Conservation (phyloP, 345 rosid species). For the Populus simonii region DNA sequence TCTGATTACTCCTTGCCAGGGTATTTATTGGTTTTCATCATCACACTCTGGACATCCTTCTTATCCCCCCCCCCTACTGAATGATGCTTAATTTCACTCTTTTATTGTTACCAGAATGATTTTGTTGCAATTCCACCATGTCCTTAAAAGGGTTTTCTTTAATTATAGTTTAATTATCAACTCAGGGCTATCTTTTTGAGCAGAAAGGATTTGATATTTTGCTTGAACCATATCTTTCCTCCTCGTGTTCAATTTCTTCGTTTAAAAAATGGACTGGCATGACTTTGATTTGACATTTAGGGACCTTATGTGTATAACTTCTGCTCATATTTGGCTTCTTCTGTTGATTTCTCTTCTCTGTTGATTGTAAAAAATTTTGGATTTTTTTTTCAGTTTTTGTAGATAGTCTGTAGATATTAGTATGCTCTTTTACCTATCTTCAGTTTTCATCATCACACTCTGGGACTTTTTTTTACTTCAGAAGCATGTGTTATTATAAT, state of each 20-base stretch:
- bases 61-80: too few species aligned
- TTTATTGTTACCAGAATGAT: not conserved
- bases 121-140: not conserved
- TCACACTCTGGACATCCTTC: too few species aligned
- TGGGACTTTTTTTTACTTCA: not conserved
- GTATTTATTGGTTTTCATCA: too few species aligned
- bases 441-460: too few species aligned
- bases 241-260: not conserved
- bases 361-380: too few species aligned
- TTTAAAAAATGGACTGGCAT: not conserved
- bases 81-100: too few species aligned
- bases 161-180: not conserved
- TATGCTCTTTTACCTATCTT: not conserved
- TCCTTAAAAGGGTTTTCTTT: not conserved
- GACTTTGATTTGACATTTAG: not conserved
- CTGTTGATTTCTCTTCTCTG: not conserved
- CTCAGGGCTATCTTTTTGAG: not conserved
- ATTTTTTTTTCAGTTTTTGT: not conserved
- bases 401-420: not conserved
- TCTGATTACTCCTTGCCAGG: too few species aligned
- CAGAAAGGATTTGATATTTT: not conserved
- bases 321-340: not conserved
- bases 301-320: not conserved
- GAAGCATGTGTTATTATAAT: not conserved
- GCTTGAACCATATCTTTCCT: not conserved